Conservation (phyloP, 306 rosid genomes). For the Lathyrus aphaca region DNA sequence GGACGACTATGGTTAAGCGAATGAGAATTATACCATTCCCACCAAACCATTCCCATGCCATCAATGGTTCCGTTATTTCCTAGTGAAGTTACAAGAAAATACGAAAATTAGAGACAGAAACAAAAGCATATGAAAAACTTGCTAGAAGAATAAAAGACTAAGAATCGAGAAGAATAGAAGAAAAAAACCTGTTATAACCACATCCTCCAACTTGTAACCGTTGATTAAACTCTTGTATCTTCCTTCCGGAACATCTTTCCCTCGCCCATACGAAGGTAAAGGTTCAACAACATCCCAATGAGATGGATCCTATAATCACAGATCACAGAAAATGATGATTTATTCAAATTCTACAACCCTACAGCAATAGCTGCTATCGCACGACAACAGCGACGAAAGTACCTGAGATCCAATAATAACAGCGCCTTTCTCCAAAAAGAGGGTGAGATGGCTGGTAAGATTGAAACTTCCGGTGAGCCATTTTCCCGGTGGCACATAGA, state of each 20-base stretch:
- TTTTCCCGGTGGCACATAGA: conserved; percentile 83
- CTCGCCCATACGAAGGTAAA: conserved; percentile 93
- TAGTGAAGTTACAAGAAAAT: conserved; percentile 39
- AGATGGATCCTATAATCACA: conserved; percentile 57
- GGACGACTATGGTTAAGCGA: conserved; percentile 90
- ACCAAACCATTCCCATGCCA: conserved; percentile 93
- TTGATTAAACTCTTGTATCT: conserved; percentile 85
- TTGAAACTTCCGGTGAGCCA: conserved; percentile 97
- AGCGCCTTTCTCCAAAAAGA: conserved; percentile 92
- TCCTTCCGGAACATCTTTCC: conserved; percentile 80
- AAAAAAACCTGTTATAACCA: conserved; percentile 91
- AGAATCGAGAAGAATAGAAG: conserved; percentile 5
- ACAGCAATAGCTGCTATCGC: neutral
- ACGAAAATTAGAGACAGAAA: conserved; percentile 38
- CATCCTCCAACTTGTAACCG: conserved; percentile 80
- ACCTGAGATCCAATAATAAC: conserved; percentile 96
- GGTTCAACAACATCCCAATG: conserved; percentile 86
- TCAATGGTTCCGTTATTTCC: conserved; percentile 93
- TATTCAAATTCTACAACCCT: neutral
- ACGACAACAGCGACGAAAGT: conserved; percentile 8
- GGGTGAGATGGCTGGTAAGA: conserved; percentile 95
- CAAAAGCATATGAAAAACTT: neutral
- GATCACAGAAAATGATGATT: neutral
- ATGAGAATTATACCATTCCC: conserved; percentile 78
- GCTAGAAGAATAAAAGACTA: neutral